Conservation (phyloP, 2,329 filamentous ascomycete genomes). For the Trichophaea hybrida region DNA sequence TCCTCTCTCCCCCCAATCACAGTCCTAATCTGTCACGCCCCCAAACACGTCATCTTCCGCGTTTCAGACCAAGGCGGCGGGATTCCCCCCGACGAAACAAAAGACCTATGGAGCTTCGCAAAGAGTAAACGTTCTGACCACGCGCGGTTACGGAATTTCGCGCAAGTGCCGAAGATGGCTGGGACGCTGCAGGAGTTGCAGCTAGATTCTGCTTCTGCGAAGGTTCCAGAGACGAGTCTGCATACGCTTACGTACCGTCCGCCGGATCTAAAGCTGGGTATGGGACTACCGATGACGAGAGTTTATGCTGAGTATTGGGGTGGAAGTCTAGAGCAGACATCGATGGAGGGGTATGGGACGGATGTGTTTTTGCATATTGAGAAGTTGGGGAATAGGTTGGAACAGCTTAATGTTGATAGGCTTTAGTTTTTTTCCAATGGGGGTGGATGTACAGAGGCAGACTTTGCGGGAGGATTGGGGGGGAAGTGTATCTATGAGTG, state of each 20-base stretch:
- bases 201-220: slow-evolving; percentile 25
- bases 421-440: slow-evolving; percentile 11
- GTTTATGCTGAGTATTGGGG: slow-evolving; percentile 26
- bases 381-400: slow-evolving; percentile 93
- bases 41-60: slow-evolving; percentile 88
- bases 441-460: background rate
- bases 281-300: slow-evolving; percentile 74
- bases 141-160: slow-evolving; percentile 68
- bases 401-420: slow-evolving; percentile 52
- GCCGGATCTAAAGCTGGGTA: slow-evolving; percentile 74
- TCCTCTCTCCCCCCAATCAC: slow-evolving; percentile 63
- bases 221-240: slow-evolving; percentile 44
- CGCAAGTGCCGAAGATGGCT: slow-evolving; percentile 75
- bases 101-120: slow-evolving; percentile 90
- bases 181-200: slow-evolving; percentile 82
- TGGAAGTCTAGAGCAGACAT: slow-evolving; percentile 59
- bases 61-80: slow-evolving; percentile 93
- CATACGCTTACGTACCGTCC: slow-evolving; percentile 67
- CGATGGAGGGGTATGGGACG: slow-evolving; percentile 85
- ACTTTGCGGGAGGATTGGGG: background rate
- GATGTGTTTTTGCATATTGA: slow-evolving; percentile 95
- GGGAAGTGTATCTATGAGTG: too few species aligned
- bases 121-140: slow-evolving; percentile 66
- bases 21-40: slow-evolving; percentile 83
- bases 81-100: slow-evolving; percentile 68